Base-by-base conservation (phyloP, 306 rosid species). In the Cajanus cajan region DNA sequence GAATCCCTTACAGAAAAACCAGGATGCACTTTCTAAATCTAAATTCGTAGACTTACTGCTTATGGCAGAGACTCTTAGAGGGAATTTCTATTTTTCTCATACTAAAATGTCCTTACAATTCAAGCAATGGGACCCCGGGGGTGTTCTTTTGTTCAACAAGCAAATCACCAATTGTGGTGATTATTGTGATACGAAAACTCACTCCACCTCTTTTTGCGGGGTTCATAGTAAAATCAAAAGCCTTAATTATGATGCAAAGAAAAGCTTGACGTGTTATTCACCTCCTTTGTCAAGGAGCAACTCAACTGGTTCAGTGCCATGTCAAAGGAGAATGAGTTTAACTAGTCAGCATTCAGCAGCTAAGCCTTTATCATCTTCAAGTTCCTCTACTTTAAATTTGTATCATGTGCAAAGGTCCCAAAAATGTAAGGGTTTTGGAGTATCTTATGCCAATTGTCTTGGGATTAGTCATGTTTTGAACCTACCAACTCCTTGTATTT, bases 151-250 rank as follows among this genome's bases (percentile, higher is more conserved):
- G n/a, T n/a, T n/a, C n/a, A n/a, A n/a, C n/a, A n/a, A n/a, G n/a
- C n/a, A n/a, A n/a, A n/a, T n/a, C n/a, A n/a, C n/a, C n/a, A n/a
- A n/a, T n/a, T n/a, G n/a, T 58, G 54, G 73, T 51, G 75, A 31
- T 65, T 18, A 62, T 36, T 31, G 28, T 33, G 80, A 82, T 57
- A 73, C 77, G 31, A 88, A 86, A 65, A 52, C 78, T 61, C 78
- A 78, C 47, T 84, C 93, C 62, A 94, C 54, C 73, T 86, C 97
- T 13, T 91, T 88, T 74, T 90, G 92, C n/a, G 97, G 90, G 89
- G 24, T 89, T 89, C 82, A n/a, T n/a, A 85, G 83, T 19, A 92
- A 91, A 90, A 95, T 97, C 61, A 86, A 24, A 55, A 95, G 98
- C 84, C 85, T 95, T 28, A 86, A 86, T 25, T 85, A 83, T 81